Conservation (phyloP, 306 rosid species). For the Castanea sativa region DNA sequence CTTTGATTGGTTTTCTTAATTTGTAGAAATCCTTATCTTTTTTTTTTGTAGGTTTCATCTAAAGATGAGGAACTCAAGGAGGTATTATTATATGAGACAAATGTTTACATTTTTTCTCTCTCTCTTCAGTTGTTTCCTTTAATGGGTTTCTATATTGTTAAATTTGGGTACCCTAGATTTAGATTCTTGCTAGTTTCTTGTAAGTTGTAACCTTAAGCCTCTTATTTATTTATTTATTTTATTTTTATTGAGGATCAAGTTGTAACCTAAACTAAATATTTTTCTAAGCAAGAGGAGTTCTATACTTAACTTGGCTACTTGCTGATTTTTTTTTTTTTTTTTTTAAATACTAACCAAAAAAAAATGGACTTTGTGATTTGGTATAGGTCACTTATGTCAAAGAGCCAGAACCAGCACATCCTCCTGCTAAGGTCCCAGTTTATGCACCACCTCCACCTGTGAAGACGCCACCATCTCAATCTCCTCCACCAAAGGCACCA, state of each 20-base stretch:
- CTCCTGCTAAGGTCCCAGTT: constrained; percentile 11
- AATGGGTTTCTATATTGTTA: not conserved
- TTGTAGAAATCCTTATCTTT: not conserved
- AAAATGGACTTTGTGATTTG: not conserved
- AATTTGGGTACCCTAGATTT: not conserved
- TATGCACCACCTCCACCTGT: constrained; percentile 27
- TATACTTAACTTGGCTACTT: not conserved
- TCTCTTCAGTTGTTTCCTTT: not conserved
- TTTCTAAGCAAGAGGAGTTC: not conserved
- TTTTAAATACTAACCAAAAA: not conserved
- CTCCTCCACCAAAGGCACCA: constrained; percentile 9
- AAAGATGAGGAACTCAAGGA: constrained; percentile 37
- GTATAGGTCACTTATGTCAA: constrained; percentile 35
- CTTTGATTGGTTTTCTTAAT: constrained; percentile 13
- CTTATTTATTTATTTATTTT: not conserved
- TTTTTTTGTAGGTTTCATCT: constrained; percentile 33
- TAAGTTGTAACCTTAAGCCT: not conserved
- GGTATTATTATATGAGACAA: too few species aligned
- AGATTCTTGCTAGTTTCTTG: not conserved
- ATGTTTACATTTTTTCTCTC: not conserved
- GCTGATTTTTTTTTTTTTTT: not conserved
- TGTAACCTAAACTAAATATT: not conserved
- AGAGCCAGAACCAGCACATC: constrained; percentile 10
- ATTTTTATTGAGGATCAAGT: too few species aligned
- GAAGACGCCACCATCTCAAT: not conserved